Evolutionary conservation across 208 protist genomes (phyloP).

Genomic region (Acanthamoeba lenticulata): DNA sequence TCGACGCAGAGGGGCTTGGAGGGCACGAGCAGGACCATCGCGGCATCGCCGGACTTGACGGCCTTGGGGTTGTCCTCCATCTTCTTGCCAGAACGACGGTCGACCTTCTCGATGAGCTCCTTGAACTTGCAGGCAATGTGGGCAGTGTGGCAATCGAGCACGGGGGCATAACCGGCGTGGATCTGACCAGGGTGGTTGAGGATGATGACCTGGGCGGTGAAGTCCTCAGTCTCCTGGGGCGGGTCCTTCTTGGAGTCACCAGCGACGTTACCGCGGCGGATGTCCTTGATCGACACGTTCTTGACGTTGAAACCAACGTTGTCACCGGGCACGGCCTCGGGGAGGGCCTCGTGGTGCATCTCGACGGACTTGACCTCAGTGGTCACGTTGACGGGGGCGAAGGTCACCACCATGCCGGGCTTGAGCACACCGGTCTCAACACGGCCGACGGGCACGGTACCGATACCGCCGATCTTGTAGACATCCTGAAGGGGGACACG

Average conservation of each 20-base stretch:
- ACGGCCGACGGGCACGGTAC: constrained; percentile 95
- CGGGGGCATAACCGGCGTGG: constrained; percentile 90
- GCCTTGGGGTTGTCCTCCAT: constrained; percentile 90
- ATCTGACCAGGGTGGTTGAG: constrained; percentile 94
- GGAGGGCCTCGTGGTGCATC: constrained; percentile 87
- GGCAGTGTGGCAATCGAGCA: constrained; percentile 95
- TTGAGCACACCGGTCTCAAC: constrained; percentile 89
- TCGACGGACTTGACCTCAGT: constrained; percentile 87
- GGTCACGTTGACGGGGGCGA: constrained; percentile 84
- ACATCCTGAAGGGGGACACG: constrained; percentile 95
- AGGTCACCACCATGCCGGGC: constrained; percentile 83
- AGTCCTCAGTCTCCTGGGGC: constrained; percentile 76
- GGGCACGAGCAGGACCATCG: constrained; percentile 90
- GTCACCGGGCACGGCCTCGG: constrained; percentile 80
- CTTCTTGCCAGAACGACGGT: constrained; percentile 92
- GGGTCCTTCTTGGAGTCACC: constrained; percentile 83
- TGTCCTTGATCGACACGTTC: constrained; percentile 89
- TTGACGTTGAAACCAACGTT: constrained; percentile 94
- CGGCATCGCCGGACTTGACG: constrained; percentile 94
- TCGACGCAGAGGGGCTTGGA: constrained; percentile 95
- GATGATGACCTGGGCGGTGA: constrained; percentile 94
- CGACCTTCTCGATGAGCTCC: constrained; percentile 92
- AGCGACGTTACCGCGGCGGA: constrained; percentile 88
- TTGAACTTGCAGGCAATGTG: constrained; percentile 94
- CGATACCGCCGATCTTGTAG: constrained; percentile 97